Evolutionary conservation across 116 monocot species (phyloP).

Genomic region (Zostera marina): DNA sequence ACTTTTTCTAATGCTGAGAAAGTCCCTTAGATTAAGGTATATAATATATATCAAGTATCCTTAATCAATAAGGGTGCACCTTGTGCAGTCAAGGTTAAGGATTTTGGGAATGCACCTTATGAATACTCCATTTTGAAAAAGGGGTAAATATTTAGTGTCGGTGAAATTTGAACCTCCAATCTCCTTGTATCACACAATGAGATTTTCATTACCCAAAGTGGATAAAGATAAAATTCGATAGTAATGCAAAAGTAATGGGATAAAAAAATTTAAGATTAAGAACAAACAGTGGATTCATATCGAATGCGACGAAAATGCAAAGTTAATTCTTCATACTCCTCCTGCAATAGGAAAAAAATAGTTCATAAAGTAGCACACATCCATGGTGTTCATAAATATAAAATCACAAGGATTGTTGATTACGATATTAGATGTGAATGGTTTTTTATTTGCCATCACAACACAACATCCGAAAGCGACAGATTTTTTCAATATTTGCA

Average conservation of each 20-base stretch:
- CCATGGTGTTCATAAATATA: not conserved
- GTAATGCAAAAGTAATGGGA: not conserved
- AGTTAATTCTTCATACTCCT: slow-evolving; percentile 58
- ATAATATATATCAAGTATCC: too few relatives aligned
- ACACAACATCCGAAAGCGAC: slow-evolving; percentile 46
- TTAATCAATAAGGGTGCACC: too few relatives aligned
- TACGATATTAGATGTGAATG: slow-evolving; percentile 72
- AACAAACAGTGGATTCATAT: slow-evolving; percentile 91
- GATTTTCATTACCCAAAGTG: too few relatives aligned
- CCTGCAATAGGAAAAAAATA: slow-evolving; percentile 28
- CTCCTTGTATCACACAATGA: too few relatives aligned
- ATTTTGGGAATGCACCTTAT: too few relatives aligned
- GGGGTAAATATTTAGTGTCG: too few relatives aligned
- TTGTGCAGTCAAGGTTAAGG: too few relatives aligned
- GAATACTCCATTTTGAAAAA: too few relatives aligned
- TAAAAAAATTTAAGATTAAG: slow-evolving; percentile 1
- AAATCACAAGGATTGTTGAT: slow-evolving; percentile 1
- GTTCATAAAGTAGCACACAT: not conserved
- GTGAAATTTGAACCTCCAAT: too few relatives aligned
- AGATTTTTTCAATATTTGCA: slow-evolving; percentile 41
- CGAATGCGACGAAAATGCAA: slow-evolving; percentile 54
- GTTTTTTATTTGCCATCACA: slow-evolving; percentile 94
- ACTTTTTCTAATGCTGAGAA: too few relatives aligned
- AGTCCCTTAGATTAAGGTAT: too few relatives aligned
- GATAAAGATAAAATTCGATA: not conserved